phyloP scores from a whole-genome alignment of 2,329 filamentous ascomycete genomes.

The Cordyceps sp. region DNA sequence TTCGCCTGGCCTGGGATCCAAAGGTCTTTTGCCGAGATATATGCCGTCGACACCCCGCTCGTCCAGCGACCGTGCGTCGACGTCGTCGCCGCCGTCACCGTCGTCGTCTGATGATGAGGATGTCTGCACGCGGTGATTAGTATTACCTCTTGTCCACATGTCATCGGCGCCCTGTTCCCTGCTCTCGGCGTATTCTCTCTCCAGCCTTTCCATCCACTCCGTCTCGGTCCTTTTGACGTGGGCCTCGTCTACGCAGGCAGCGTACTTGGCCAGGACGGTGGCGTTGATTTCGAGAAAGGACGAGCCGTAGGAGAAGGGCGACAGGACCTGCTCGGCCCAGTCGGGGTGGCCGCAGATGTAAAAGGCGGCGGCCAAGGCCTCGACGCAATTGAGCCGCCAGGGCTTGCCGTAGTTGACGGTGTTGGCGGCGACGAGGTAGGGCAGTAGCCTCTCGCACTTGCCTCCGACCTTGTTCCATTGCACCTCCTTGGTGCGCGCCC shows the following conservation, averaged over 20 bases:
- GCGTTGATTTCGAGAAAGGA: slow-evolving; percentile 86
- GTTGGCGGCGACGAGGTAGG: slow-evolving; percentile 93
- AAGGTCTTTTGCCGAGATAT: slow-evolving; percentile 39
- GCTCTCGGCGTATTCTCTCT: slow-evolving; percentile 75
- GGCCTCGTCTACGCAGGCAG: slow-evolving; percentile 65
- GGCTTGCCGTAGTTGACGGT: slow-evolving; percentile 94
- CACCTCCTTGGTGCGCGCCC: slow-evolving; percentile 83
- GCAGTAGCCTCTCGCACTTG: slow-evolving; percentile 77
- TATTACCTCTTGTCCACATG: slow-evolving; percentile 82
- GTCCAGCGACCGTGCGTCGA: slow-evolving; percentile 19
- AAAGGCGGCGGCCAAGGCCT: slow-evolving; percentile 84
- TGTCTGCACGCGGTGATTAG: slow-evolving; percentile 46
- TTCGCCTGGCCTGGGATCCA: slow-evolving; percentile 4
- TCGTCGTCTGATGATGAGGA: slow-evolving; percentile 40
- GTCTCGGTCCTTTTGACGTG: slow-evolving; percentile 72
- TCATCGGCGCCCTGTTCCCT: slow-evolving; percentile 55
- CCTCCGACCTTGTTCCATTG: slow-evolving; percentile 86
- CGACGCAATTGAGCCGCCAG: slow-evolving; percentile 88
- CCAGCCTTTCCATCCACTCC: slow-evolving; percentile 77
- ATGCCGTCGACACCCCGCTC: slow-evolving; percentile 37
- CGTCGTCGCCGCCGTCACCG: slow-evolving; percentile 29
- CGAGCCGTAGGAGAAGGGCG: slow-evolving; percentile 74
- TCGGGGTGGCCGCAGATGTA: slow-evolving; percentile 82
- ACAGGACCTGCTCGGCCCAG: slow-evolving; percentile 74
- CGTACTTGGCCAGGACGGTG: slow-evolving; percentile 67